Conservation (phyloP, 1,284 basidiomycete genomes). For the Uromyces viciae-fabae region DNA sequence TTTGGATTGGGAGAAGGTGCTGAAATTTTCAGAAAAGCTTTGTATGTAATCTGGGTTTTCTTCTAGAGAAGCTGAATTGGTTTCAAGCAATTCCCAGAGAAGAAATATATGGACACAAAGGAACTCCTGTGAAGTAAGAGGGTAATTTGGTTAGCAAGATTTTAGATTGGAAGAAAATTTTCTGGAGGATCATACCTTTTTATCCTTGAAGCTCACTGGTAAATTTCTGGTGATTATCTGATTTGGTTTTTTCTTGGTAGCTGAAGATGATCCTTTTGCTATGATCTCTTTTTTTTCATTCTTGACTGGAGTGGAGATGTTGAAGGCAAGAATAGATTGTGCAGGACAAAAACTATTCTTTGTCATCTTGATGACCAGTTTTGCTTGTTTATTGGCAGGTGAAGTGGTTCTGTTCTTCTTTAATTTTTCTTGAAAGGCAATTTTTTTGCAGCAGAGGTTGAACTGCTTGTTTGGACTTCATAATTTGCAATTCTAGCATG, state of each 20-base stretch:
- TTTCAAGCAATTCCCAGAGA: constrained; percentile 8
- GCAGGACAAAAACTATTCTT: background rate
- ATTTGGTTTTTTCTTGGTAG: background rate
- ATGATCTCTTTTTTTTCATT: background rate
- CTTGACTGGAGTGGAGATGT: background rate
- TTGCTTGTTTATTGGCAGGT: background rate
- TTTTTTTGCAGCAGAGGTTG: no score
- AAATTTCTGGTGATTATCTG: background rate
- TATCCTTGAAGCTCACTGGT: background rate
- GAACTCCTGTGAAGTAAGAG: background rate
- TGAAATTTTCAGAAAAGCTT: background rate
- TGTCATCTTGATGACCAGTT: background rate
- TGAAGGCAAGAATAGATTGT: background rate
- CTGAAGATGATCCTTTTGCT: background rate
- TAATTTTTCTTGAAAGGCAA: no score
- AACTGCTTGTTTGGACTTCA: no score
- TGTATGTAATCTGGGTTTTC: background rate
- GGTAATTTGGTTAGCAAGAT: background rate
- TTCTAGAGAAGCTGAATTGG: background rate
- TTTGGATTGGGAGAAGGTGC: background rate
- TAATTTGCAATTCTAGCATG: no score
- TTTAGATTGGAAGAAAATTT: background rate
- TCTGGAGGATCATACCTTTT: background rate
- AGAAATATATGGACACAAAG: constrained; percentile 12
- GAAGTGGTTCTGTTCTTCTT: background rate